Conservation (phyloP, 495 filamentous ascomycete genomes). For the Friedmanniomyces endolithicus region DNA sequence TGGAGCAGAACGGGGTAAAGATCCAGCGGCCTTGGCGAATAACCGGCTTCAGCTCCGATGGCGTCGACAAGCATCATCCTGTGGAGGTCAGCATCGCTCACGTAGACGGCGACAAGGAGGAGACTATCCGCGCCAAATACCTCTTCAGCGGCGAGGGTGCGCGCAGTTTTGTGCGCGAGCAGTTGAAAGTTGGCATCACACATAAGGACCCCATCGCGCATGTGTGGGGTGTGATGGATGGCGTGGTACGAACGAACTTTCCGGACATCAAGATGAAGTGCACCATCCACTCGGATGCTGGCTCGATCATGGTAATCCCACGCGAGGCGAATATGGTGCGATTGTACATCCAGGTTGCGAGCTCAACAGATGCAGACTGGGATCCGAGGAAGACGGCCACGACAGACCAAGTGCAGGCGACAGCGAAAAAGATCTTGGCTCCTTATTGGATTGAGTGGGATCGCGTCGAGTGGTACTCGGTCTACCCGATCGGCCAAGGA, state of each 20-base stretch:
- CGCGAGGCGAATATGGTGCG: conserved; percentile 36
- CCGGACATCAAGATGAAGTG: conserved; percentile 69
- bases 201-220: conserved; percentile 54
- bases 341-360: conserved; percentile 37
- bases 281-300: conserved; percentile 45
- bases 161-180: conserved; percentile 48
- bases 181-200: conserved; percentile 45
- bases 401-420: conserved; percentile 46
- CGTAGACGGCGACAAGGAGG: conserved; percentile 55
- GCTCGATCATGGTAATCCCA: conserved; percentile 38
- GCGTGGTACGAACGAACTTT: conserved; percentile 34
- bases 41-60: conserved; percentile 47
- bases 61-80: conserved; percentile 43
- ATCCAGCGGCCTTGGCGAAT: conserved; percentile 55
- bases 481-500: conserved; percentile 60
- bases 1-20: conserved; percentile 44
- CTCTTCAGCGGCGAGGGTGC: conserved; percentile 54
- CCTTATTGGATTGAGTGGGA: conserved; percentile 48
- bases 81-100: conserved; percentile 61
- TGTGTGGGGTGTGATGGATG: conserved; percentile 38
- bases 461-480: conserved; percentile 45
- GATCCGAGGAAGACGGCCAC: conserved; percentile 38
- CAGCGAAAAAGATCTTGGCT: conserved; percentile 49
- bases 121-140: conserved; percentile 53
- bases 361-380: conserved; percentile 49